phyloP scores from a whole-genome alignment of 2,329 filamentous ascomycete species.

The Colletotrichum filicis region DNA sequence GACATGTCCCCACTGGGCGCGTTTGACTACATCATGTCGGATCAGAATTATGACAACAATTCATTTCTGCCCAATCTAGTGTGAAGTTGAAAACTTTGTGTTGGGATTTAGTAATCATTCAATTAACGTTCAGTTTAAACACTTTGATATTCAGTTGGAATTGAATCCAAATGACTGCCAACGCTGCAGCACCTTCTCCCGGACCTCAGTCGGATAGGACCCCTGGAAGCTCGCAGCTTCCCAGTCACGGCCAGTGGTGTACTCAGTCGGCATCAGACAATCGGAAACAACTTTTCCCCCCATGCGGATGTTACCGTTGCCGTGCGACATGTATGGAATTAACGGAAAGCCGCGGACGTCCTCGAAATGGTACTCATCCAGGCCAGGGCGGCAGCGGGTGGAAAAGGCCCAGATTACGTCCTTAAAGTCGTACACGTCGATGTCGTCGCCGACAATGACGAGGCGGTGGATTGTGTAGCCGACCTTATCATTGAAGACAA shows the following conservation, averaged over 20 bases:
- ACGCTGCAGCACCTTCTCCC: background rate
- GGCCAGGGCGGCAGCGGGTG: slow-evolving; percentile 56
- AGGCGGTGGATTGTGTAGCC: slow-evolving; percentile 55
- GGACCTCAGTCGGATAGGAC: slow-evolving; percentile 50
- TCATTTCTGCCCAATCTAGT: background rate
- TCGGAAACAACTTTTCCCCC: slow-evolving; percentile 60
- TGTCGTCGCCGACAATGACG: slow-evolving; percentile 59
- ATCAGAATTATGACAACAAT: background rate
- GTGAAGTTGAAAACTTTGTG: background rate
- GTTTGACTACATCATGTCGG: background rate
- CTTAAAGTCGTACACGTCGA: slow-evolving; percentile 56
- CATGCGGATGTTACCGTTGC: slow-evolving; percentile 35
- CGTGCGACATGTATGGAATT: slow-evolving; percentile 58
- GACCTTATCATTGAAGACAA: slow-evolving; percentile 55
- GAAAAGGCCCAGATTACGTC: slow-evolving; percentile 61
- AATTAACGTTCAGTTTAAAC: background rate
- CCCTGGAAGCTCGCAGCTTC: slow-evolving; percentile 45
- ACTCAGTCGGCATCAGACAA: slow-evolving; percentile 54
- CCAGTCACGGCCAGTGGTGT: slow-evolving; percentile 48
- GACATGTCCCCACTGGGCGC: background rate
- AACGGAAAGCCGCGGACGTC: slow-evolving; percentile 55
- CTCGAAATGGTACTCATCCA: slow-evolving; percentile 57
- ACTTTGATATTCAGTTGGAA: background rate
- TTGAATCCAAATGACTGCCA: background rate
- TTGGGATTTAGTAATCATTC: too few relatives aligned